Base-by-base conservation (phyloP, 306 rosid genomes). In the Alnus glutinosa region DNA sequence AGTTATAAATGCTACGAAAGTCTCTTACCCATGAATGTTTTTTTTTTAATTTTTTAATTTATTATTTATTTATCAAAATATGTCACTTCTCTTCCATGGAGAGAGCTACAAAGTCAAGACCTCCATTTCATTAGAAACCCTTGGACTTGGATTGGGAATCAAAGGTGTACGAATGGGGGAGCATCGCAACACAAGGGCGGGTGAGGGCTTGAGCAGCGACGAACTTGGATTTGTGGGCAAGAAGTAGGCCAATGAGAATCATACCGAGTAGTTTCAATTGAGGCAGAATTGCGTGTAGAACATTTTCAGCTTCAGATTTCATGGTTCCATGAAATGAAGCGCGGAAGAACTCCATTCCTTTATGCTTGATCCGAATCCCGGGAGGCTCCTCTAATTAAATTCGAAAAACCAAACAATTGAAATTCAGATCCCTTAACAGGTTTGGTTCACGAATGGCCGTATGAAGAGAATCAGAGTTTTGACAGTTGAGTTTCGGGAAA, bases 181-280 rank as follows among this genome's bases (percentile, higher is more conserved):
- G n/a, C n/a, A n/a, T n/a, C n/a, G n/a, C n/a, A n/a, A n/a, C n/a
- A n/a, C n/a, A n/a, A n/a, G n/a, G n/a, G n/a, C n/a, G n/a, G n/a
- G n/a, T n/a, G n/a, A n/a, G n/a, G n/a, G n/a, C n/a, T n/a, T n/a
- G n/a, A n/a, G n/a, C n/a, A n/a, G n/a, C n/a, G n/a, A n/a, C n/a
- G n/a, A 52, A 92, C 78, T 71, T 85, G 87, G 79, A 58, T 58
- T 78, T 46, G 79, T 92, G 81, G 19, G 94, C 91, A 63, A 92
- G 92, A 75, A 90, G 64, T 16, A 92, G 63, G 6, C 98, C 96
- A 37, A 92, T 79, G 66, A 88, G 85, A 3, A 95, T 83, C 28
- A 92, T 88, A 64, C 86, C 71, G 5, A 92, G 87, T 58, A 94
- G 87, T 76, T 94, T 92, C 88, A 90, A 51, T 85, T 90, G 82